A percentile compares a stretch with the other conserved stretches of the same genome.
These are phyloP conservation scores for Kondoa subrosea DNA, from an alignment of 768 basidiomycete genomes.

Conservation along the genomic window DNA sequence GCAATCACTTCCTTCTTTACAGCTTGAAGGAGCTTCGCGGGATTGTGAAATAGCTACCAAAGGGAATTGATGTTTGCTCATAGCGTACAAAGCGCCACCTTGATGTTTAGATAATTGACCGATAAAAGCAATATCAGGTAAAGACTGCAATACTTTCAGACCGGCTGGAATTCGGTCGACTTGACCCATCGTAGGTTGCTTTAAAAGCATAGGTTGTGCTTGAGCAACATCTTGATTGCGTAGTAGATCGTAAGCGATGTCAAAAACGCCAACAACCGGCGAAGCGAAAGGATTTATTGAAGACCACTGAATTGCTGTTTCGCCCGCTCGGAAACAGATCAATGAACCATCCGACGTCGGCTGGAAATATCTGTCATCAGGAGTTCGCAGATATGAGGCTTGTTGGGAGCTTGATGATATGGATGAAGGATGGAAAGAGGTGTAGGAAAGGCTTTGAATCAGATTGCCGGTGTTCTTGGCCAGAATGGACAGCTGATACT, in stretches of 20 bases:
- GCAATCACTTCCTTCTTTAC: constrained; percentile 7
- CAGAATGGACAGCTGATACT: constrained; percentile 77
- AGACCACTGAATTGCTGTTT: constrained; percentile 23
- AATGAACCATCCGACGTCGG: constrained; percentile 61
- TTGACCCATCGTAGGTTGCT: constrained; percentile 21
- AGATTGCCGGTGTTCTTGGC: constrained; percentile 39
- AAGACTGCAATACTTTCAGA: constrained; percentile 24
- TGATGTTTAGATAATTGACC: constrained; percentile 49
- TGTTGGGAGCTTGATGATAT: constrained; percentile 65
- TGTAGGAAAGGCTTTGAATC: constrained; percentile 71
- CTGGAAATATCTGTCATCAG: constrained; percentile 66
- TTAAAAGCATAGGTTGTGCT: constrained; percentile 44
- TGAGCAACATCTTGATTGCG: neutral
- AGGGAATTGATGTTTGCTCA: constrained; percentile 66
- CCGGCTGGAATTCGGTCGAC: constrained; percentile 36
- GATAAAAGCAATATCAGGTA: constrained; percentile 51
- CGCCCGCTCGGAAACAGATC: constrained; percentile 44
- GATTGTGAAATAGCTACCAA: constrained; percentile 43
- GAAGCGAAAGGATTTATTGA: constrained; percentile 20
- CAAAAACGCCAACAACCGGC: constrained; percentile 54
- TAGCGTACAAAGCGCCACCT: constrained; percentile 60
- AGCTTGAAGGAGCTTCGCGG: constrained; percentile 18
- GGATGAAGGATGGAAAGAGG: constrained; percentile 59
- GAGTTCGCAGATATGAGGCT: constrained; percentile 43
- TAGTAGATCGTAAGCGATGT: constrained; percentile 42